Percentiles rank a stretch among this genome's conserved stretches.
These are phyloP conservation scores for Vickermania ingenoplastis DNA, from an alignment of 208 protist species.

Conservation along the genomic window DNA sequence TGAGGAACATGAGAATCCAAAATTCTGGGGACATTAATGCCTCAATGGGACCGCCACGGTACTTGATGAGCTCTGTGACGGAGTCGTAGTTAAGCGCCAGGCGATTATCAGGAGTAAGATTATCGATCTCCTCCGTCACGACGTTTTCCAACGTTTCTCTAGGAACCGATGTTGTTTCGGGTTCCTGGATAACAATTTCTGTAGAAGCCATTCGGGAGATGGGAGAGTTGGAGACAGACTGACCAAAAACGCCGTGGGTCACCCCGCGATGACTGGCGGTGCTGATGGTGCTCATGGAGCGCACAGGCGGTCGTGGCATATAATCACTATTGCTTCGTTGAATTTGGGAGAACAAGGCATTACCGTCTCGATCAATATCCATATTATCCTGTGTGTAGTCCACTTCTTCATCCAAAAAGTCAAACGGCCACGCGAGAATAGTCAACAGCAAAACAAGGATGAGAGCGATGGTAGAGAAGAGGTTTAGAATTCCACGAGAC, in stretches of 20 bases:
- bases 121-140: not conserved
- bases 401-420: not conserved
- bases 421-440: not conserved
- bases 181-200: too few relatives aligned
- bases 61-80: constrained; percentile 3
- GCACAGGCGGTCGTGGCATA: not conserved
- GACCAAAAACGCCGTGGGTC: too few relatives aligned
- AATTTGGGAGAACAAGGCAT: not conserved
- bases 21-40: constrained; percentile 5
- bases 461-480: not conserved
- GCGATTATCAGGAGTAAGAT: not conserved
- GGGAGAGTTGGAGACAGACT: too few relatives aligned
- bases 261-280: too few relatives aligned
- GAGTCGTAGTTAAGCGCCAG: constrained; percentile 2
- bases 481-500: not conserved
- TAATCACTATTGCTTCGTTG: not conserved
- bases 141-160: not conserved
- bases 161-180: not conserved
- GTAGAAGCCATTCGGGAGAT: too few relatives aligned
- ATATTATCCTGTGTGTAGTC: not conserved
- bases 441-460: not conserved
- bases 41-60: not conserved
- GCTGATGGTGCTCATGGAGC: too few relatives aligned
- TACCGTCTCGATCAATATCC: not conserved
- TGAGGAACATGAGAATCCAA: constrained; percentile 10